Conservation (phyloP, 805 yeast genomes). For the Wickerhamiella siamensis region DNA sequence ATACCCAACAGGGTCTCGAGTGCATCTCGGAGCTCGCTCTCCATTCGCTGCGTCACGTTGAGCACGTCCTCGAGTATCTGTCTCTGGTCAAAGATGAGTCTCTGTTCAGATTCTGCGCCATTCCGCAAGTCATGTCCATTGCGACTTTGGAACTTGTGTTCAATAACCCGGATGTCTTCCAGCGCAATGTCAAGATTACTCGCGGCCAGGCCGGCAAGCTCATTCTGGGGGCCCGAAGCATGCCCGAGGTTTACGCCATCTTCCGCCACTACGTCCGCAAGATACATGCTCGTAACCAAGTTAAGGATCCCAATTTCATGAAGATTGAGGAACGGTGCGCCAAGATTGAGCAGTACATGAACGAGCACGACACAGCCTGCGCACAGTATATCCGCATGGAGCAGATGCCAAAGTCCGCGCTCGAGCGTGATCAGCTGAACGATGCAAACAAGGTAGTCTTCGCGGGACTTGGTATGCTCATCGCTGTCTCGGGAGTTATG, state of each 20-base stretch:
- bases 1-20: conserved; percentile 40
- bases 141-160: conserved; percentile 81
- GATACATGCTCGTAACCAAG: conserved; percentile 67
- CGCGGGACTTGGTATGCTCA: conserved; percentile 4
- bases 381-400: conserved; percentile 9
- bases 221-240: conserved; percentile 58
- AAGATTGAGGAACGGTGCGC: conserved; percentile 75
- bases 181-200: conserved; percentile 68
- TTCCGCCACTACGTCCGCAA: conserved; percentile 59
- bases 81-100: conserved; percentile 68
- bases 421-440: conserved; percentile 8
- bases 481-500: conserved; percentile 11
- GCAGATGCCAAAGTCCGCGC: conserved; percentile 1
- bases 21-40: conserved; percentile 74
- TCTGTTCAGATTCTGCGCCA: conserved; percentile 81
- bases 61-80: conserved; percentile 61
- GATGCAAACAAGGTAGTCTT: conserved; percentile 10
- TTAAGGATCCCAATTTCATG: conserved; percentile 74
- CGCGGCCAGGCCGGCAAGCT: conserved; percentile 74
- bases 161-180: conserved; percentile 62
- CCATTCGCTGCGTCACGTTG: conserved; percentile 64
- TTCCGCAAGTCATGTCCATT: conserved; percentile 98
- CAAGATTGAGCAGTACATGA: conserved; percentile 77
- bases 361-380: conserved; percentile 23
- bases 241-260: conserved; percentile 60